Evolutionary conservation across 1,284 basidiomycete genomes (phyloP).

Genomic region (Ganoderma boninense): DNA sequence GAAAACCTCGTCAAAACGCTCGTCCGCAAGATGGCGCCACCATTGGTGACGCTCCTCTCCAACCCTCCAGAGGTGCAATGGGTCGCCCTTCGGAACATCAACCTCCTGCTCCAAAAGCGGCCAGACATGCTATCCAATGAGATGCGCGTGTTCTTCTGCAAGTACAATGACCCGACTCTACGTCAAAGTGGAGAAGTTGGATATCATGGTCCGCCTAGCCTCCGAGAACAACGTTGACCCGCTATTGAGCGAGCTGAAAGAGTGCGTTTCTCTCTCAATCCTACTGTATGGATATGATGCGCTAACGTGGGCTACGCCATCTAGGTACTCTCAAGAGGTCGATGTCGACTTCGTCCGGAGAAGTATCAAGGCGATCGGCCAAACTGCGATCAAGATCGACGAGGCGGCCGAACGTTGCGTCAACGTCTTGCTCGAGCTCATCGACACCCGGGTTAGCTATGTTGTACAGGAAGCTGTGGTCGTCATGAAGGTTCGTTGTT

Average conservation of each 20-base stretch:
- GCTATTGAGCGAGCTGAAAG: slow-evolving; percentile 93
- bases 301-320: slow-evolving; percentile 2
- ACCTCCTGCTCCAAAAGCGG: slow-evolving; percentile 93
- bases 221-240: slow-evolving; percentile 94
- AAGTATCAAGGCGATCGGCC: slow-evolving; percentile 94
- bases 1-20: slow-evolving; percentile 91
- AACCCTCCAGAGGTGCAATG: slow-evolving; percentile 92
- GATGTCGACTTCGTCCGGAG: slow-evolving; percentile 98
- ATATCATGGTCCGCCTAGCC: slow-evolving; percentile 97
- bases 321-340: slow-evolving; percentile 94
- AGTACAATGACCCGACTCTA: slow-evolving; percentile 99
- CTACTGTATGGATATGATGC: background rate
- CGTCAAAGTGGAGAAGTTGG: slow-evolving; percentile 97
- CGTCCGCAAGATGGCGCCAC: slow-evolving; percentile 97
- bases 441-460: slow-evolving; percentile 93
- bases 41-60: slow-evolving; percentile 83
- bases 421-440: slow-evolving; percentile 91
- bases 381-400: slow-evolving; percentile 96
- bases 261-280: slow-evolving; percentile 57
- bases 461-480: slow-evolving; percentile 99
- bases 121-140: slow-evolving; percentile 92
- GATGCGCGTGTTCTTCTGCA: slow-evolving; percentile 99
- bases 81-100: slow-evolving; percentile 97
- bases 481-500: slow-evolving; percentile 88
- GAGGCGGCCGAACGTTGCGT: slow-evolving; percentile 94